phyloP scores from a whole-genome alignment of 2,329 filamentous ascomycete species.

The Coleophoma crateriformis region DNA sequence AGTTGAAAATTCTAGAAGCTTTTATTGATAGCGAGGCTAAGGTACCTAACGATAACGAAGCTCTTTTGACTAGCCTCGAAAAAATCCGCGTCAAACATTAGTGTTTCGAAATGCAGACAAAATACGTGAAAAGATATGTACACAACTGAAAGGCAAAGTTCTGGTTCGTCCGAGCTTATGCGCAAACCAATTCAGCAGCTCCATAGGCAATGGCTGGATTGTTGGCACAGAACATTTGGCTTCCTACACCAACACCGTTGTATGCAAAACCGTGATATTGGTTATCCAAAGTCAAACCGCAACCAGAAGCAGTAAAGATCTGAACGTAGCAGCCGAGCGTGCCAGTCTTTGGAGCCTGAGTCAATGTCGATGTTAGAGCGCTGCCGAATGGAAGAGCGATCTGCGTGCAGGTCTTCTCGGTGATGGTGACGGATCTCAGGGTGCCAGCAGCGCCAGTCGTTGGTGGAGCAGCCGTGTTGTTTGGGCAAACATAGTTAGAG shows the following conservation, averaged over 20 bases:
- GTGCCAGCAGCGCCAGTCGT: background rate
- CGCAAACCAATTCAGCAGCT: background rate
- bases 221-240: conserved; percentile 1
- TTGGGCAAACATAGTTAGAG: background rate
- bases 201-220: conserved; percentile 1
- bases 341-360: background rate
- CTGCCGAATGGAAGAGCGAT: background rate
- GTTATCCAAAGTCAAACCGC: conserved; percentile 2
- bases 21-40: no score
- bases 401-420: background rate
- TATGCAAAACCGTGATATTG: conserved; percentile 6
- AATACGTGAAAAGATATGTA: no score
- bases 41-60: no score
- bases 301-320: background rate
- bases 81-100: no score
- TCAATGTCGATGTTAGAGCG: background rate
- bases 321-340: conserved; percentile 1
- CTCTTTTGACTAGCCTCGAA: no score
- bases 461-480: background rate
- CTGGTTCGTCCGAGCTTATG: background rate
- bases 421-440: background rate
- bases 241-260: conserved; percentile 3
- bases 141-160: no score
- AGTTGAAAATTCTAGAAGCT: no score
- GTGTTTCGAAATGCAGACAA: no score